Percentiles rank a stretch among this genome's conserved stretches.
These are phyloP conservation scores for Scutellaria minor DNA, from an alignment of 257 asterid species.

Conservation along the genomic window DNA sequence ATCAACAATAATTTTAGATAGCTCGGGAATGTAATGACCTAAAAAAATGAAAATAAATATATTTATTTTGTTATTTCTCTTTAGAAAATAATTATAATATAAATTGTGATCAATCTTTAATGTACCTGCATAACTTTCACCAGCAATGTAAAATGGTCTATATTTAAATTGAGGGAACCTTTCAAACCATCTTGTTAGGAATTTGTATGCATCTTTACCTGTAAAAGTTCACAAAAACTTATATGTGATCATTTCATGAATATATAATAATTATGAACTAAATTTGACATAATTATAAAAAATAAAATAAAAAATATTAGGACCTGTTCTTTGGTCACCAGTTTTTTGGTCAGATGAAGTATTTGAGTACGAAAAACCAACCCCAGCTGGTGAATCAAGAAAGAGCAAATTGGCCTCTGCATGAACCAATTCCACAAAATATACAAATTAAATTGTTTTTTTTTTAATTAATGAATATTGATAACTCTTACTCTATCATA, in stretches of 20 bases:
- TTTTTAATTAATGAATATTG: neutral
- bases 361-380: conserved; percentile 72
- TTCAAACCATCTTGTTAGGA: conserved; percentile 55
- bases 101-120: neutral
- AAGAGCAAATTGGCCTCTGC: conserved; percentile 69
- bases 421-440: conserved; percentile 24
- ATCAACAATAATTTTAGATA: conserved; percentile 53
- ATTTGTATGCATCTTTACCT: conserved; percentile 61
- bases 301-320: neutral
- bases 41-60: neutral
- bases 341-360: conserved; percentile 45
- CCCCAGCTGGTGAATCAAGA: conserved; percentile 77
- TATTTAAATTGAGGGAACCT: conserved; percentile 65
- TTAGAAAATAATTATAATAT: neutral
- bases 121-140: conserved; percentile 77
- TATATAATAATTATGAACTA: too few relatives aligned
- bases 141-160: conserved; percentile 61
- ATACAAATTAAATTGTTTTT: neutral
- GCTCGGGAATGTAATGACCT: conserved; percentile 72
- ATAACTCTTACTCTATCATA: neutral
- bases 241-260: too few relatives aligned
- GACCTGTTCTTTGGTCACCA: conserved; percentile 64
- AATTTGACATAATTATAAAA: neutral
- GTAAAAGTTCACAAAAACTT: neutral
- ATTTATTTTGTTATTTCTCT: too few relatives aligned